phyloP scores from a whole-genome alignment of 352 stramenopile genomes.

The Globisporangium paddicum region DNA sequence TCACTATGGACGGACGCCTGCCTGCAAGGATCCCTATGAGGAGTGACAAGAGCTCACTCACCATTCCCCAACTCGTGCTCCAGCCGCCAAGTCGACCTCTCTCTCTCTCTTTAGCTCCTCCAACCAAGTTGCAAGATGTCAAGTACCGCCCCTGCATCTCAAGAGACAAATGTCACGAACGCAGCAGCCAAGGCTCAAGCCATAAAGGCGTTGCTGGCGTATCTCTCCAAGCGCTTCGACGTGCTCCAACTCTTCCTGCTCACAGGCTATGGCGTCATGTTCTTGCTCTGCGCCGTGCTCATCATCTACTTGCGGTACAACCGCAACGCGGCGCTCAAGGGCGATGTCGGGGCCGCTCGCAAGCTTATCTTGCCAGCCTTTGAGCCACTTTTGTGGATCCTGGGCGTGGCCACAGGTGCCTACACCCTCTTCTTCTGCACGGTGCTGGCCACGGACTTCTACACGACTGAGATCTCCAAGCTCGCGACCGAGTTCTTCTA shows the following conservation, averaged over 20 bases:
- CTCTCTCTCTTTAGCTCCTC: too few relatives aligned
- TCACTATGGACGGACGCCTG: not conserved
- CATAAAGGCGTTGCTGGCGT: constrained; percentile 9
- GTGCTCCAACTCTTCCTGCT: constrained; percentile 35
- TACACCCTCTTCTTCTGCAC: constrained; percentile 35
- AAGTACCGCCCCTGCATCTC: not conserved
- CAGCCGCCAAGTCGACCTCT: not conserved
- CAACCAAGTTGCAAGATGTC: not conserved
- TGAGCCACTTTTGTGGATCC: constrained; percentile 59
- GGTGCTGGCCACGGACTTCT: constrained; percentile 30
- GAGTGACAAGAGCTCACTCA: too few relatives aligned
- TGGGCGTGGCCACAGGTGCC: constrained; percentile 23
- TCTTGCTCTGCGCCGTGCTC: constrained; percentile 29
- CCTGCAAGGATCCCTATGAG: too few relatives aligned
- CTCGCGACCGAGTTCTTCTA: constrained; percentile 43
- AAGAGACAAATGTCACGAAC: not conserved
- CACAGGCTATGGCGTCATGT: constrained; percentile 44
- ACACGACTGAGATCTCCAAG: constrained; percentile 18
- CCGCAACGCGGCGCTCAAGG: constrained; percentile 39
- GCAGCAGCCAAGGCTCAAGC: not conserved
- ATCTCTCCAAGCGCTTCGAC: constrained; percentile 25
- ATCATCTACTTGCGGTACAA: constrained; percentile 58
- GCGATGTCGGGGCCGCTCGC: constrained; percentile 37
- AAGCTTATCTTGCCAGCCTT: constrained; percentile 69
- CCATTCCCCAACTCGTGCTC: not conserved